Evolutionary conservation across 257 asterid species (phyloP).

Genomic region (Plectranthus barbatus): DNA sequence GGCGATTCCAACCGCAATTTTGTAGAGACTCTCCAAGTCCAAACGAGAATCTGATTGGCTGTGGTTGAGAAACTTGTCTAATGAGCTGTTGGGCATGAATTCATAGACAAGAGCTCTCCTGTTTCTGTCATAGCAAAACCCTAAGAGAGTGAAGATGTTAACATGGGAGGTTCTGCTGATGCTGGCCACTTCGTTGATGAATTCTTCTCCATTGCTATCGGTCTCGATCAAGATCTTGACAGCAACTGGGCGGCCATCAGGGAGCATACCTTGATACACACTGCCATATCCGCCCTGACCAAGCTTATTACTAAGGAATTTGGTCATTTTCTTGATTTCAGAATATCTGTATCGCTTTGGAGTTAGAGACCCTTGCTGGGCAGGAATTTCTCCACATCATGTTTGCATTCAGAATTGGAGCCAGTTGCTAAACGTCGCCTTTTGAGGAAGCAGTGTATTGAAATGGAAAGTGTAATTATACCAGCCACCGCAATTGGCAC

Average conservation of each 20-base stretch:
- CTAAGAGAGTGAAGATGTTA: slow-evolving; percentile 37
- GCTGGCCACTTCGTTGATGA: slow-evolving; percentile 36
- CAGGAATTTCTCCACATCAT: not conserved
- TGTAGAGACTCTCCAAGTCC: slow-evolving; percentile 37
- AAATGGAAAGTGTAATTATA: too few species aligned
- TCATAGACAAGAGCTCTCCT: too few species aligned
- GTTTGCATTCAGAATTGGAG: not conserved
- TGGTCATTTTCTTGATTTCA: slow-evolving; percentile 26
- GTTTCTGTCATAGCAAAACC: too few species aligned
- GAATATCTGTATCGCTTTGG: slow-evolving; percentile 19
- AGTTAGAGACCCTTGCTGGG: slow-evolving; percentile 13
- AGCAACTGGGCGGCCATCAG: not conserved
- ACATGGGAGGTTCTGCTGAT: too few species aligned
- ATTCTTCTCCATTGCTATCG: not conserved
- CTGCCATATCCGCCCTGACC: too few species aligned
- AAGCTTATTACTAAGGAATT: slow-evolving; percentile 11
- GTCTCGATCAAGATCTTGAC: not conserved
- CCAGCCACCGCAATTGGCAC: too few species aligned
- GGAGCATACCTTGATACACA: too few species aligned
- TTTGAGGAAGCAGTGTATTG: not conserved
- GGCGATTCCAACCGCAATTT: slow-evolving; percentile 51
- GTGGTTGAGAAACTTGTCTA: not conserved
- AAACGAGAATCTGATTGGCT: too few species aligned
- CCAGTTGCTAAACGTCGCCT: not conserved
- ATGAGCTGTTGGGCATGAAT: slow-evolving; percentile 45